phyloP scores from a whole-genome alignment of 257 asterid genomes.

The Avicennia marina region DNA sequence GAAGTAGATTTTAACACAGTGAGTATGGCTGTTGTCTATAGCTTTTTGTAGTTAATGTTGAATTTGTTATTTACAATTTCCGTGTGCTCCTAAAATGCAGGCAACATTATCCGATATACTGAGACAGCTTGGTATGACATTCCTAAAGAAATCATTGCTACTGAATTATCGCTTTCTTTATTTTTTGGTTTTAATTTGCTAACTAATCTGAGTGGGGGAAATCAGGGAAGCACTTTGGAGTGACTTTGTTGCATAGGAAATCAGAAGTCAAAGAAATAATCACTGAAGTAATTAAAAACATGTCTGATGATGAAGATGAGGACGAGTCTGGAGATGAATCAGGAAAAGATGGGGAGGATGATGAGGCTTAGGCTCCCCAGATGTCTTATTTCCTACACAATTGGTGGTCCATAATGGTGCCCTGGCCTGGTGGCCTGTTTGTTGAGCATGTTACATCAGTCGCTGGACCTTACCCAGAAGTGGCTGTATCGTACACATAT shows the following conservation, averaged over 20 bases:
- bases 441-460: no score
- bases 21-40: conserved; percentile 27
- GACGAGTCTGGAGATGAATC: conserved; percentile 43
- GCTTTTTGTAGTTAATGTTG: neutral
- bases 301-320: conserved; percentile 83
- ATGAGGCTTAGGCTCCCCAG: conserved; percentile 26
- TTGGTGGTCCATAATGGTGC: no score
- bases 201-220: conserved; percentile 5
- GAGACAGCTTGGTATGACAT: conserved; percentile 67
- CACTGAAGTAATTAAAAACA: conserved; percentile 76
- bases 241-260: conserved; percentile 67
- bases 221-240: conserved; percentile 58
- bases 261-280: conserved; percentile 73
- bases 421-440: no score
- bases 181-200: conserved; percentile 11
- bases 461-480: no score
- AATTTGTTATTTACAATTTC: conserved; percentile 16
- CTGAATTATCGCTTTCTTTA: neutral
- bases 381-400: no score
- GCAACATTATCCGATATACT: conserved; percentile 87
- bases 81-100: conserved; percentile 37
- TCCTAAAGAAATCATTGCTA: neutral
- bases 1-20: conserved; percentile 83
- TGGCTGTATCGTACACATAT: no score
- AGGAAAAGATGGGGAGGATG: conserved; percentile 42